Percentiles rank a stretch among this genome's conserved stretches.
These are phyloP conservation scores for Citrullus amarus DNA, from an alignment of 306 rosid species.

Conservation along the genomic window DNA sequence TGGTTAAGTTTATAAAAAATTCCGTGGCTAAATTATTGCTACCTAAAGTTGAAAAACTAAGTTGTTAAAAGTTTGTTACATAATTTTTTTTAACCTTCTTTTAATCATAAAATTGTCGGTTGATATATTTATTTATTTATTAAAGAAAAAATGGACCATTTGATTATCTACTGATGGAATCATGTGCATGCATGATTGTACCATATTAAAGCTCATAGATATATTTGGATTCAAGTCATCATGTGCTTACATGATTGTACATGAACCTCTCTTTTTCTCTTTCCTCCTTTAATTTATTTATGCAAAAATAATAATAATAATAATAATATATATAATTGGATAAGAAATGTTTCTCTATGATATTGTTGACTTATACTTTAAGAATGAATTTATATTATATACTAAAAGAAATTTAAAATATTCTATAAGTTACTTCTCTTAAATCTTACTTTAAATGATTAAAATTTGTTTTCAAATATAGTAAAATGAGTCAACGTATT, in stretches of 20 bases:
- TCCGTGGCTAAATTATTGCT: too few species aligned
- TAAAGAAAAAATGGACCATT: neutral
- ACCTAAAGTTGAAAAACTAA: too few species aligned
- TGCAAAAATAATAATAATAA: neutral
- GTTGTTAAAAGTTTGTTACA: too few species aligned
- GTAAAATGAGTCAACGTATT: too few species aligned
- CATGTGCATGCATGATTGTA: slow-evolving; percentile 7
- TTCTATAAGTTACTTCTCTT: too few species aligned
- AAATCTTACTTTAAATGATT: too few species aligned
- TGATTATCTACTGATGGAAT: neutral
- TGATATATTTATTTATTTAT: neutral
- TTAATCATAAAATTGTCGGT: neutral
- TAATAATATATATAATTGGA: too few species aligned
- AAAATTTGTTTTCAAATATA: too few species aligned
- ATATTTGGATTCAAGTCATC: slow-evolving; percentile 2
- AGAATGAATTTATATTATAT: neutral
- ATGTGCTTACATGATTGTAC: neutral
- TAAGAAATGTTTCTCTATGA: neutral
- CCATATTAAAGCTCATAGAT: neutral
- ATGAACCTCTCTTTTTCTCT: neutral
- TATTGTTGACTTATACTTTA: neutral
- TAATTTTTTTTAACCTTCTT: too few species aligned
- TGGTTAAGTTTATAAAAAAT: too few species aligned
- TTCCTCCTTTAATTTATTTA: neutral
- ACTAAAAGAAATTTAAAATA: too few species aligned